phyloP scores from a whole-genome alignment of 768 basidiomycete species.

The Trametes elegans region DNA sequence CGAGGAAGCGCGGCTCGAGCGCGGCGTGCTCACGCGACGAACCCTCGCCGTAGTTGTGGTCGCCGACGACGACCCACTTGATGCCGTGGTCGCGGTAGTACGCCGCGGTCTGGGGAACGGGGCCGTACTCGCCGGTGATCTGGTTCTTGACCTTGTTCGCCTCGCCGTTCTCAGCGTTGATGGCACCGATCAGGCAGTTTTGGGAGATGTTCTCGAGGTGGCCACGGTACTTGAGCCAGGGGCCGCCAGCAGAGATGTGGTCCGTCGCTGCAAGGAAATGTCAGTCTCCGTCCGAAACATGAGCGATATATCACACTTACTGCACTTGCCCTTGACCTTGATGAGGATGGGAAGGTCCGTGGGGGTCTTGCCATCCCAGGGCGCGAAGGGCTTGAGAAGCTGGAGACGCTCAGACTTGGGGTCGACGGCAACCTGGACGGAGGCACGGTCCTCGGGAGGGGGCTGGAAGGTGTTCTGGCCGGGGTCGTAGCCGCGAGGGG shows the following conservation, averaged over 20 bases:
- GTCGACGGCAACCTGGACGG: constrained; percentile 83
- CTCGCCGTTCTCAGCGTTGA: constrained; percentile 93
- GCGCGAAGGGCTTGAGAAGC: constrained; percentile 81
- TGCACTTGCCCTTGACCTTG: constrained; percentile 99
- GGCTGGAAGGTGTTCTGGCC: constrained; percentile 97
- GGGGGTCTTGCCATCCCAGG: constrained; percentile 94
- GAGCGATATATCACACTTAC: constrained; percentile 42
- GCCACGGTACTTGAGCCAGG: constrained; percentile 99
- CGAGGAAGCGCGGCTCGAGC: constrained; percentile 92
- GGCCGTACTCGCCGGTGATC: constrained; percentile 79
- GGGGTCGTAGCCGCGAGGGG: constrained; percentile 93
- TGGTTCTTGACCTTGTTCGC: constrained; percentile 96
- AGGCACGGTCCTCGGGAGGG: constrained; percentile 81
- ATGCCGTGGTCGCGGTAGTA: constrained; percentile 86
- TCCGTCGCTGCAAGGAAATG: constrained; percentile 60
- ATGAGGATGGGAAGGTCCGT: constrained; percentile 89
- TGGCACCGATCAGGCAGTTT: constrained; percentile 97
- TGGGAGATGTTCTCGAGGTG: constrained; percentile 98
- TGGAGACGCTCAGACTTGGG: constrained; percentile 89
- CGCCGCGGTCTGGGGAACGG: constrained; percentile 83
- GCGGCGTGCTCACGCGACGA: constrained; percentile 98
- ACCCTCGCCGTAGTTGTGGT: constrained; percentile 96
- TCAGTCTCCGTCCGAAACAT: neutral
- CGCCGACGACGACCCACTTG: constrained; percentile 98
- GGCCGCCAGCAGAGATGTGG: constrained; percentile 96